Evolutionary conservation across 345 rosid species (phyloP).

Genomic region (Aquilaria malaccensis): DNA sequence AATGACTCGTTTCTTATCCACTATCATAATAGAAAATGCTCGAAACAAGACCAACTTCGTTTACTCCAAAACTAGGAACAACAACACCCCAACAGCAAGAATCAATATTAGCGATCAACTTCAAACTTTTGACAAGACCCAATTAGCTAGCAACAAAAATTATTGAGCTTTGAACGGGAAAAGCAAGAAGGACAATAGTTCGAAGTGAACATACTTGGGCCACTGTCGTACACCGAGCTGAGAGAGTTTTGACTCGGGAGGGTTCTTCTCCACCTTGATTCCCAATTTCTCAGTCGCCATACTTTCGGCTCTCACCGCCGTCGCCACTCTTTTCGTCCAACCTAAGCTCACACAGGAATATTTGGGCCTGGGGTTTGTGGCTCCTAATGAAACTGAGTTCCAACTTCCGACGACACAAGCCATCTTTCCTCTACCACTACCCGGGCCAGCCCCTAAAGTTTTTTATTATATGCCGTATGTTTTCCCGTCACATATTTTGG

Average conservation of each 20-base stretch:
- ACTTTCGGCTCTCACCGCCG: slow-evolving; percentile 42
- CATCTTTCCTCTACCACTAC: background rate
- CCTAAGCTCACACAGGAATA: background rate
- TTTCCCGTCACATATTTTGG: background rate
- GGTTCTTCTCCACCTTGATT: slow-evolving; percentile 54
- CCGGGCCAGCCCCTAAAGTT: background rate
- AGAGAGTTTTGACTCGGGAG: slow-evolving; percentile 68
- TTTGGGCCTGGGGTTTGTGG: background rate
- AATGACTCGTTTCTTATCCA: too few relatives aligned
- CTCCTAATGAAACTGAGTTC: background rate
- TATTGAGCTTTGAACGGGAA: too few relatives aligned
- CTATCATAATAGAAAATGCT: too few relatives aligned
- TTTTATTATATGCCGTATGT: background rate
- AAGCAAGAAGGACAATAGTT: background rate
- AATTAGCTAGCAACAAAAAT: too few relatives aligned
- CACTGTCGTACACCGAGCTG: slow-evolving; percentile 69
- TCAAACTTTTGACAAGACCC: too few relatives aligned
- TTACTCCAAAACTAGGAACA: too few relatives aligned
- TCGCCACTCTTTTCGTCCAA: background rate
- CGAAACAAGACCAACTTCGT: too few relatives aligned
- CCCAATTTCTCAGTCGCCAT: slow-evolving; percentile 63
- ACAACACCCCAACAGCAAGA: too few relatives aligned
- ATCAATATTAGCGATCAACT: too few relatives aligned
- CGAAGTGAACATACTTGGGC: slow-evolving; percentile 49
- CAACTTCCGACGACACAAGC: background rate